Evolutionary conservation across 1,284 basidiomycete species (phyloP), one percentile per base, ranked within the genome.

Genomic region (Ganoderma leucocontextum): DNA sequence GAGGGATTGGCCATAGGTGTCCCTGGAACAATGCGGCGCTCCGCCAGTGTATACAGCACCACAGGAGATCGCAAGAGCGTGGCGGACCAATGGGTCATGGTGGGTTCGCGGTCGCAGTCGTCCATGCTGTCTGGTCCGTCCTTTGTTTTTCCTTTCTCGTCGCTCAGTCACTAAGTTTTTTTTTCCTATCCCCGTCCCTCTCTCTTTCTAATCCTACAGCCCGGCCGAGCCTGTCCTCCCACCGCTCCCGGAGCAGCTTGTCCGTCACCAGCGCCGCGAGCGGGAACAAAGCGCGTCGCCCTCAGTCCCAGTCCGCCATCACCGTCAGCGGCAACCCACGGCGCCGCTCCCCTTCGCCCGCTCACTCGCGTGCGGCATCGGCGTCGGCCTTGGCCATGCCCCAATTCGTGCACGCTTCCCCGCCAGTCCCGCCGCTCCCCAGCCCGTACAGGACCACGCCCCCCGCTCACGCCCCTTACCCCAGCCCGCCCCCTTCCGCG

Each of bases 71-170:
- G 78, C 60, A 68, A 70, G 33, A 78, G 73, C 62, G 71, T 73
- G 10, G 76, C 72, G 2, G 80, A 81, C 62, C 75, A 72, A 35
- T 80, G 79, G 79, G 69, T 79, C n/a, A 47, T 69, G 33, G 71
- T 70, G 0, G 76, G 75, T 35, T 61, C 71, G 15, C 70, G 68
- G 6, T 67, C 70, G 25, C 60, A 64, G 42, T 73, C 66, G 13
- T 60, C 55, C 33, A 38, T 5, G 15, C 35, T 25, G 4, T 13
- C 58, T 59, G 39, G 72, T 73, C 61, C 35, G 66, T 71, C 35
- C 17, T 22, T 58, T 29, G 29, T 39, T 19, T 38, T 61, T 15
- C 19, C 64, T 15, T 58, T 57, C 39, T 25, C 60, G 55, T 49
- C 42, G 15, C 36, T 22, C 7, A 19, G n/a, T 22, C 22, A 22